Conservation (phyloP, 257 asterid species). For the Eucommia ulmoides region DNA sequence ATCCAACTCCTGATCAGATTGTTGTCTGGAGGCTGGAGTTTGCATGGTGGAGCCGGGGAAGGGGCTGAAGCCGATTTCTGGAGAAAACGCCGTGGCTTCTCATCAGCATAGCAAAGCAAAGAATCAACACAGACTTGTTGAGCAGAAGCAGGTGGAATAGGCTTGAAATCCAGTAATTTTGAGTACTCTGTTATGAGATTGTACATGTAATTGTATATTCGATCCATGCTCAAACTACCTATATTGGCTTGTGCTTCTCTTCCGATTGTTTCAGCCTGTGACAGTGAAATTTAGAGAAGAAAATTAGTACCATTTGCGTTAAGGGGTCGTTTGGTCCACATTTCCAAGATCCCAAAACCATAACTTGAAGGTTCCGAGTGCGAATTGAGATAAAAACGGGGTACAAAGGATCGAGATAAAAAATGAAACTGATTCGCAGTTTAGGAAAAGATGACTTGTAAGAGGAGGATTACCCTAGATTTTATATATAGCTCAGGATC, state of each 20-base stretch:
- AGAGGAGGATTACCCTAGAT: too few relatives aligned
- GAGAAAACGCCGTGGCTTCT: constrained; percentile 35
- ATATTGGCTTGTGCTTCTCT: constrained; percentile 47
- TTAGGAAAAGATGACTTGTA: too few relatives aligned
- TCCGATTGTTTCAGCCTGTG: constrained; percentile 57
- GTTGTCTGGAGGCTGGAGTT: constrained; percentile 14
- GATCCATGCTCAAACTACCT: constrained; percentile 43
- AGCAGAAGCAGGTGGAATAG: constrained; percentile 34
- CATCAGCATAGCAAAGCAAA: constrained; percentile 50
- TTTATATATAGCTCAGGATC: too few relatives aligned
- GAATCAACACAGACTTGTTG: constrained; percentile 35
- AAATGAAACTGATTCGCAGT: too few relatives aligned
- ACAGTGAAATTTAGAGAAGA: neutral
- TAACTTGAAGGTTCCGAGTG: too few relatives aligned
- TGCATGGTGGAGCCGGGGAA: constrained; percentile 35
- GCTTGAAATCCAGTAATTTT: constrained; percentile 41
- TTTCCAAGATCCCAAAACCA: too few relatives aligned
- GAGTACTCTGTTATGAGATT: constrained; percentile 44
- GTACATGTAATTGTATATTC: constrained; percentile 63
- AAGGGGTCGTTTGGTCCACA: too few relatives aligned
- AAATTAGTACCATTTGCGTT: neutral
- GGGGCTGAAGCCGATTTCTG: constrained; percentile 24
- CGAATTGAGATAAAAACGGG: too few relatives aligned
- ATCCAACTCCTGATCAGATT: neutral
- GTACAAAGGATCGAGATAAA: too few relatives aligned